Evolutionary conservation across 495 filamentous ascomycete genomes (phyloP), one percentile per base, ranked within the genome.

Genomic region (Podospora anserina): DNA sequence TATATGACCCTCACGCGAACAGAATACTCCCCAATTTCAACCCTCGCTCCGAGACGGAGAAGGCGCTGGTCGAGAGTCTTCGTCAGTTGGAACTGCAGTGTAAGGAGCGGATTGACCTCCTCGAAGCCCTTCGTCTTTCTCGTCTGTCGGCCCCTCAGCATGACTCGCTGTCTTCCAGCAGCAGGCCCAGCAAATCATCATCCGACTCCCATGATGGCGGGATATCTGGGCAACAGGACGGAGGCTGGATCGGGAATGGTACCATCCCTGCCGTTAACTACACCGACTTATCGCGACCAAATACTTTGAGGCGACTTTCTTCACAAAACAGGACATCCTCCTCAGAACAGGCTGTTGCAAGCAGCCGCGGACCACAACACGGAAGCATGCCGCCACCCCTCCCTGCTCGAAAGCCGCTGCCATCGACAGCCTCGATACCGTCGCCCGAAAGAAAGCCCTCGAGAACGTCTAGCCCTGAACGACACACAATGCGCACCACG

Each of bases 31-130:
- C 88, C 39, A 88, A 82, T 70, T 92, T 91, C 74, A 83, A 83
- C 6, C 91, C 92, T 18, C 89, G 87, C 70, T 88, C 88, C 64
- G 94, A 97, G 79, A 96, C 93, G 1, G 96, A 99, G 72, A 90
- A 87, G 67, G 88, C 90, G 5, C 81, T 98, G 57, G 86, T 92
- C 60, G 91, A 94, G 34, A 94, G 92, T 66, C 81, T 99, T 65
- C 86, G 87, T 66, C 85, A 90, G 66, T 86, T 99, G 75, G 93
- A 97, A 75, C 76, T 93, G 73, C 94, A 98, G 82, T 97, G 93
- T 80, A 95, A 96, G 77, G 93, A 98, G 80, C 87, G 92, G 61
- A 92, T 97, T 61, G 93, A 95, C 77, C 83, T 98, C 19, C 83
- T 99, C 18, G 90, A 94, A 70, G 90, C 94, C 27, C 83, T 98